Conservation (phyloP, 768 basidiomycete genomes). For the Sarcomyxa edulis region DNA sequence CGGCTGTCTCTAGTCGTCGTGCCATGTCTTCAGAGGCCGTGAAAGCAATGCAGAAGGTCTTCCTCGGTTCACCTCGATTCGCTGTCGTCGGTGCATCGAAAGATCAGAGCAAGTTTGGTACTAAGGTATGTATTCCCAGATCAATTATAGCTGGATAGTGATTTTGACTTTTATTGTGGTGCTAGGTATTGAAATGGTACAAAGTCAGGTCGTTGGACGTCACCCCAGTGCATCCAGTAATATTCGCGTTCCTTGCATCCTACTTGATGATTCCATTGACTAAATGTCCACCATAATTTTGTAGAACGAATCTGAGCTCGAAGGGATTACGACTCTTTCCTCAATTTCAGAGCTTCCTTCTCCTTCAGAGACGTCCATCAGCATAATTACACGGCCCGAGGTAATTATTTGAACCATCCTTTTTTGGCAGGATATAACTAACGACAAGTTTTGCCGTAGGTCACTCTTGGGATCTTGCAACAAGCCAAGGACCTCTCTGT, state of each 20-base stretch:
- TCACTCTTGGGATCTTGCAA: slow-evolving; percentile 65
- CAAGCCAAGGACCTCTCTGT: slow-evolving; percentile 64
- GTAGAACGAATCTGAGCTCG: slow-evolving; percentile 68
- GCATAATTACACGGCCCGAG: slow-evolving; percentile 74
- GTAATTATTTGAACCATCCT: slow-evolving; percentile 34
- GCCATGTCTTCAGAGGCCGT: no score
- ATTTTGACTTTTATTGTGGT: not conserved
- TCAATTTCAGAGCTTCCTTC: slow-evolving; percentile 50
- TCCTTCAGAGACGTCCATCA: slow-evolving; percentile 67
- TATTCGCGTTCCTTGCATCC: slow-evolving; percentile 13
- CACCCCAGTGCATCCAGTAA: slow-evolving; percentile 71
- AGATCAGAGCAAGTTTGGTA: slow-evolving; percentile 74
- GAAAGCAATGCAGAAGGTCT: slow-evolving; percentile 50
- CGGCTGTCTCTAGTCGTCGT: no score
- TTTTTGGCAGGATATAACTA: not conserved
- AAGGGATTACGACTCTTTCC: slow-evolving; percentile 53
- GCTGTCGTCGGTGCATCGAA: slow-evolving; percentile 85
- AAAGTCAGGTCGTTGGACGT: slow-evolving; percentile 50
- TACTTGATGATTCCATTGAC: not conserved
- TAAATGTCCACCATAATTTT: slow-evolving; percentile 5
- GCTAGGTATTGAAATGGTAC: slow-evolving; percentile 80
- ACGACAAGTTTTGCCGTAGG: slow-evolving; percentile 31
- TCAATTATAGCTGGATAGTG: not conserved
- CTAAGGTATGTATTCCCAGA: slow-evolving; percentile 40
- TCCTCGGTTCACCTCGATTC: slow-evolving; percentile 57